These are phyloP conservation scores for Globisporangium camurandrum DNA, from an alignment of 352 stramenopile species.

Conservation along the genomic window DNA sequence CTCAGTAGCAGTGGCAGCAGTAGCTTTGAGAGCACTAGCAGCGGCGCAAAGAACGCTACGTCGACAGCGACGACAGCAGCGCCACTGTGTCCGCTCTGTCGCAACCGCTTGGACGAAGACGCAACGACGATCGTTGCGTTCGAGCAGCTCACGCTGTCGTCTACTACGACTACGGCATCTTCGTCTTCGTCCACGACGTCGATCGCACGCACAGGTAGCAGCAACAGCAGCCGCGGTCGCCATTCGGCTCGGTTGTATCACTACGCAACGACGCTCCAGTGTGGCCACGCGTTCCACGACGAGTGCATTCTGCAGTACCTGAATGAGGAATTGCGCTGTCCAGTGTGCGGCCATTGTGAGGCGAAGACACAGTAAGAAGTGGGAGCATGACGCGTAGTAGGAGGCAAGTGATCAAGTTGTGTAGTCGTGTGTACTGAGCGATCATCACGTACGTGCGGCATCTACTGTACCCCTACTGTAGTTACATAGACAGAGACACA, in stretches of 20 bases:
- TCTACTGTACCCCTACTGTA: too few species aligned
- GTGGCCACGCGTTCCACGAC: conserved; percentile 13
- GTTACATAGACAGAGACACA: too few species aligned
- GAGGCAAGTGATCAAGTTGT: too few species aligned
- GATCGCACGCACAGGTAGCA: neutral
- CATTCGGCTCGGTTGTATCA: neutral
- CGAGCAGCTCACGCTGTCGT: neutral
- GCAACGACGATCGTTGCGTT: neutral
- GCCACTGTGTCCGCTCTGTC: conserved; percentile 4
- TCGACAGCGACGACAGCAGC: too few species aligned
- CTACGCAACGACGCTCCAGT: conserved; percentile 9
- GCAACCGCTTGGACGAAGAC: conserved; percentile 6
- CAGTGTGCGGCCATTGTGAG: conserved; percentile 7
- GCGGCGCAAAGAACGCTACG: neutral
- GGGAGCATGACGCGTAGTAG: too few species aligned
- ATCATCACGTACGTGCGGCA: too few species aligned
- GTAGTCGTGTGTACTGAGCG: too few species aligned
- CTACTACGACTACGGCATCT: neutral
- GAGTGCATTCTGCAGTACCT: conserved; percentile 9
- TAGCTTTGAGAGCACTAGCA: neutral
- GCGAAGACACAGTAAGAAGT: neutral
- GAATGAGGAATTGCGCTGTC: conserved; percentile 8
- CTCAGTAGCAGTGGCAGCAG: neutral
- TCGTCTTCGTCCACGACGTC: too few species aligned
- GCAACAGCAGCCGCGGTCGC: neutral